Percentiles rank a stretch among this genome's conserved stretches.
These are phyloP conservation scores for Apiotrichum mycotoxinovorans DNA, from an alignment of 1,284 basidiomycete genomes.

Conservation along the genomic window DNA sequence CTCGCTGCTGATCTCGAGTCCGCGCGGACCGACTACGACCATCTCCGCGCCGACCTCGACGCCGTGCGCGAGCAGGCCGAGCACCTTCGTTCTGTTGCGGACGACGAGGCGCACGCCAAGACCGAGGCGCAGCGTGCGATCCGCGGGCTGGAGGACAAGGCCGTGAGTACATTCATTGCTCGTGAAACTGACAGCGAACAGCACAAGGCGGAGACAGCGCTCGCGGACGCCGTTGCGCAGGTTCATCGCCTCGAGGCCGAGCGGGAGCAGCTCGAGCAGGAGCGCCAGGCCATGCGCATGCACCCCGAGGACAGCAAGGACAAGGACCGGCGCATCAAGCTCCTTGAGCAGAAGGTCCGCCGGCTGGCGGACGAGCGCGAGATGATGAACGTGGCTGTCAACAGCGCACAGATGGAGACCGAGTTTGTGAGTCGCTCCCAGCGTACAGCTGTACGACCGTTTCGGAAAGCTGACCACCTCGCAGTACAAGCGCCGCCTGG, in stretches of 20 bases:
- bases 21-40: background rate
- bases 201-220: background rate
- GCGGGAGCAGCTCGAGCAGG: background rate
- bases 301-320: background rate
- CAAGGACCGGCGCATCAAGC: conserved; percentile 5
- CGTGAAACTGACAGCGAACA: background rate
- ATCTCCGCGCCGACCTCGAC: background rate
- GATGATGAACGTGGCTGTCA: background rate
- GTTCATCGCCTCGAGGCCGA: background rate
- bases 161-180: background rate
- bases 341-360: conserved; percentile 6
- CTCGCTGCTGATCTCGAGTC: background rate
- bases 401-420: conserved; percentile 4
- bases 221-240: background rate
- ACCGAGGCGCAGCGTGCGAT: background rate
- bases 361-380: background rate
- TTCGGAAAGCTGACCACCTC: background rate
- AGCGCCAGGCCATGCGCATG: background rate
- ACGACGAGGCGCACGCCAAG: background rate
- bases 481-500: background rate
- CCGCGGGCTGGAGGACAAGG: background rate
- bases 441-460: too few species aligned
- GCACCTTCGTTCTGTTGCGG: background rate
- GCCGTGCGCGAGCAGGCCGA: background rate
- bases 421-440: background rate